Base-by-base conservation (phyloP, 1,139 yeast species). In the Groenewaldozyma sp. region DNA sequence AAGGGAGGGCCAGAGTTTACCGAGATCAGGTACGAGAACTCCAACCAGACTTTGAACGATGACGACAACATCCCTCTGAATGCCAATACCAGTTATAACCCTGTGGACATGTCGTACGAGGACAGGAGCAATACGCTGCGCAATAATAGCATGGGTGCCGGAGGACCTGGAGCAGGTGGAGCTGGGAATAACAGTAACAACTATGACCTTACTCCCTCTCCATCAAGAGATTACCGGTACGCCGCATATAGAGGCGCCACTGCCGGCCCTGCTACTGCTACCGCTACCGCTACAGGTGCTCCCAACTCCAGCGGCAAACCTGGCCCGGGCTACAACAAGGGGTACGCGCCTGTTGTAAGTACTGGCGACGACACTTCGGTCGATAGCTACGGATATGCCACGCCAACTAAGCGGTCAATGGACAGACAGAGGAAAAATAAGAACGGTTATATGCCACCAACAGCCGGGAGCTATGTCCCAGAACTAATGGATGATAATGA, bases 21-120 rank as follows among this genome's bases (percentile, higher is more conserved):
- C 21, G 56, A 51, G 28, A 42, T 44, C 38, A 50, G 43, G 31
- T 50, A 47, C 38, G 49, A 46, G 29, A 42, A 38, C 24, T 39
- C 42, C 10, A 14, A 9, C 17, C 42, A 26, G 3, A 38, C 41
- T 22, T 31, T 35, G 21, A 40, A 43, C 24, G 24, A 41, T 14
- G 46, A 45, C 10, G 51, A 46, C 35, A 38, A 43, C 9, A 36
- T 40, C 16, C 51, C 52, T 4, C 35, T 47, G 34, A 45, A 41
- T 22, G 33, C 34, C 4, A 19, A 28, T 9, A 38, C 21, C 11
- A 24, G 31, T 22, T 21, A 29, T 13, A 19, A 31, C 17, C 9
- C 20, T 24, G 31, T 31, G 19, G 37, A 41, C 27, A 17, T 33
- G 18, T 32, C 42, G 22, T 31, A 24, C 35, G 34, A 24, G 14